These are phyloP conservation scores for Auricularia sp. DNA, from an alignment of 768 basidiomycete species.

Conservation along the genomic window DNA sequence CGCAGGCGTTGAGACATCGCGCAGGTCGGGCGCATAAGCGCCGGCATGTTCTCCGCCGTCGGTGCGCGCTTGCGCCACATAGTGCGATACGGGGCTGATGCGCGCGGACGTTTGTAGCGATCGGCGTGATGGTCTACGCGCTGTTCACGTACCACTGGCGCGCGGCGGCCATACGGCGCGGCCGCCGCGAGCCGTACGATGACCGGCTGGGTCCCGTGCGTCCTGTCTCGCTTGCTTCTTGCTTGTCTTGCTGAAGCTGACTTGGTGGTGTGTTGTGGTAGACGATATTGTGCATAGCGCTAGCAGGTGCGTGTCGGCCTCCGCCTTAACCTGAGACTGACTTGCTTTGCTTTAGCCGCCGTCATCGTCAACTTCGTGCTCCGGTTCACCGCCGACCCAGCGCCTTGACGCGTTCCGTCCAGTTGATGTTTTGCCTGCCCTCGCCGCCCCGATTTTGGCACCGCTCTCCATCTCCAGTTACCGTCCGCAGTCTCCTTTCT, in stretches of 20 bases:
- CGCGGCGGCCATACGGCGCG: slow-evolving; percentile 80
- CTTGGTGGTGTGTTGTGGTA: slow-evolving; percentile 20
- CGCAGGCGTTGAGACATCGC: slow-evolving; percentile 3
- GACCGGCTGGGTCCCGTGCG: slow-evolving; percentile 90
- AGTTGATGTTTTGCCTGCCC: too few species aligned
- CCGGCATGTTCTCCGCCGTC: slow-evolving; percentile 91
- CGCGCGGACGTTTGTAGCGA: slow-evolving; percentile 40
- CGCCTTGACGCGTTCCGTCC: too few species aligned
- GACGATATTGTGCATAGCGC: slow-evolving; percentile 75
- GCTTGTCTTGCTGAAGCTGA: slow-evolving; percentile 9
- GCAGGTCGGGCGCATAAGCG: slow-evolving; percentile 89
- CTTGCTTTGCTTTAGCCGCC: slow-evolving; percentile 3
- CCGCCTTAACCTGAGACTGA: too few species aligned
- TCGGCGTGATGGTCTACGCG: slow-evolving; percentile 96
- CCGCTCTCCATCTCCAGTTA: too few species aligned
- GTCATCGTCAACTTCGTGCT: too few species aligned
- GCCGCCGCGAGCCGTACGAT: slow-evolving; percentile 92
- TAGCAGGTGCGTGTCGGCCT: slow-evolving; percentile 46
- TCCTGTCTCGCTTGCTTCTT: slow-evolving; percentile 14
- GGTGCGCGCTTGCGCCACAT: slow-evolving; percentile 39
- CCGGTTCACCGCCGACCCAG: slow-evolving; percentile 42
- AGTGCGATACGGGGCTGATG: slow-evolving; percentile 7
- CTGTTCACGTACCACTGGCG: slow-evolving; percentile 95
- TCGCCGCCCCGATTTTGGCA: too few species aligned
- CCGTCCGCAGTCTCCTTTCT: too few species aligned